Evolutionary conservation across 371 early-diverging fungal genomes (phyloP).

Genomic region (Haplosporangium sp.): DNA sequence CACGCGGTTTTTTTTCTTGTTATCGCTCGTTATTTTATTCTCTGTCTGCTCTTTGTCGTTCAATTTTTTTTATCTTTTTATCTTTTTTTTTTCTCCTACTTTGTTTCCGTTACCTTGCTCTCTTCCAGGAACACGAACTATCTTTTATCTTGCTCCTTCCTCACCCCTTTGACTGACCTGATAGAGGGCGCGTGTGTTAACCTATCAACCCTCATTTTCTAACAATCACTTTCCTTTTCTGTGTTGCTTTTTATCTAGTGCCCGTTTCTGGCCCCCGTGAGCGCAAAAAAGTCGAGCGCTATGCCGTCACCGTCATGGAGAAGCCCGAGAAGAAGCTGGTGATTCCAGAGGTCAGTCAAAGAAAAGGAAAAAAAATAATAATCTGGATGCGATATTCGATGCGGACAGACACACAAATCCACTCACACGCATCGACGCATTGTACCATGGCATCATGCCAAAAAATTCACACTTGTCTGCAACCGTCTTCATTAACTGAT

Average conservation of each 20-base stretch:
- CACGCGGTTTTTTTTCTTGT: slow-evolving; percentile 4
- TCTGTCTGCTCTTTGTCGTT: neutral
- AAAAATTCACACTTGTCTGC: neutral
- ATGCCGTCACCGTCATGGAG: slow-evolving; percentile 20
- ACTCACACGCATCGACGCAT: too few relatives aligned
- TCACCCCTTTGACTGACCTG: neutral
- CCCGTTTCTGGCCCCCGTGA: slow-evolving; percentile 49
- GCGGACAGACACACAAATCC: too few relatives aligned
- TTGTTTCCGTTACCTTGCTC: too few relatives aligned
- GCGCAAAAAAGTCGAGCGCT: slow-evolving; percentile 52
- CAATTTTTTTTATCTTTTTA: neutral
- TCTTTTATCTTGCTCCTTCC: too few relatives aligned
- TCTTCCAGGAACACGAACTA: too few relatives aligned
- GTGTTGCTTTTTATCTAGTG: slow-evolving; percentile 7
- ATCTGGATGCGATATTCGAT: neutral
- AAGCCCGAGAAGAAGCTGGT: slow-evolving; percentile 42
- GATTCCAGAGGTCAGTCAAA: slow-evolving; percentile 34
- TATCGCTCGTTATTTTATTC: slow-evolving; percentile 1
- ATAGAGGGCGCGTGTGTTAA: neutral
- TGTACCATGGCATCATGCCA: neutral
- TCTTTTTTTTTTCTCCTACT: slow-evolving; percentile 7
- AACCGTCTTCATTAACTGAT: neutral
- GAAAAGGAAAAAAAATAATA: neutral
- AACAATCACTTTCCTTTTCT: neutral
- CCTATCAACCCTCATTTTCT: neutral